These are phyloP conservation scores for Vitis amurensis DNA, from an alignment of 164 flowering plant species.

Conservation along the genomic window DNA sequence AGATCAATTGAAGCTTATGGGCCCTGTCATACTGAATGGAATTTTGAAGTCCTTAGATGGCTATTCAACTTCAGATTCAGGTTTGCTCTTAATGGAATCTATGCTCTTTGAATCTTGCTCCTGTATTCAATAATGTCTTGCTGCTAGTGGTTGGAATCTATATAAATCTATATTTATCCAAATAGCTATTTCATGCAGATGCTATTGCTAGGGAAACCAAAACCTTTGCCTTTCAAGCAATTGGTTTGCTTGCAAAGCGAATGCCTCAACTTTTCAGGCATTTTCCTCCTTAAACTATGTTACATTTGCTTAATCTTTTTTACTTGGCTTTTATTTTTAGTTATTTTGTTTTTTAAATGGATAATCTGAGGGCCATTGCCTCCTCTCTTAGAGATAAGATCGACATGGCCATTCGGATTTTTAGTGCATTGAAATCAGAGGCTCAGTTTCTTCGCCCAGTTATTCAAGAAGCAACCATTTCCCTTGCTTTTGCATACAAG, in stretches of 20 bases:
- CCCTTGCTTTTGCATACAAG: conserved; percentile 86
- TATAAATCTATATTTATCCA: neutral
- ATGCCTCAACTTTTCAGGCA: conserved; percentile 96
- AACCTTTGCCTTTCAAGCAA: conserved; percentile 82
- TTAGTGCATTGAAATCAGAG: conserved; percentile 82
- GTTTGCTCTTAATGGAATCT: conserved; percentile 24
- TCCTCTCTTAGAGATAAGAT: conserved; percentile 58
- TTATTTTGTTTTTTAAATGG: neutral
- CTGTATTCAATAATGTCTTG: neutral
- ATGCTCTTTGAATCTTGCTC: neutral
- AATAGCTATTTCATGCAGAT: conserved; percentile 34
- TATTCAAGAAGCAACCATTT: conserved; percentile 82
- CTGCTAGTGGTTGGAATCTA: neutral
- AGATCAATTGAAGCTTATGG: conserved; percentile 90
- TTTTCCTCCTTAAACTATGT: neutral
- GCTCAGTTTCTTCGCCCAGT: conserved; percentile 60
- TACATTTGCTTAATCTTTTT: neutral
- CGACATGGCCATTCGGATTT: conserved; percentile 92
- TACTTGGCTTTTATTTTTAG: neutral
- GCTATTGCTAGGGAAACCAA: conserved; percentile 63
- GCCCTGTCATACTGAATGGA: conserved; percentile 81
- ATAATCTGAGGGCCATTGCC: neutral
- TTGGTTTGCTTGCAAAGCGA: conserved; percentile 90
- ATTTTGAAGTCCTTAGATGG: conserved; percentile 79
- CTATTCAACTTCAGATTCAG: conserved; percentile 56